These are phyloP conservation scores for Penicillium sp. DNA, from an alignment of 2,329 filamentous ascomycete genomes.

Conservation along the genomic window DNA sequence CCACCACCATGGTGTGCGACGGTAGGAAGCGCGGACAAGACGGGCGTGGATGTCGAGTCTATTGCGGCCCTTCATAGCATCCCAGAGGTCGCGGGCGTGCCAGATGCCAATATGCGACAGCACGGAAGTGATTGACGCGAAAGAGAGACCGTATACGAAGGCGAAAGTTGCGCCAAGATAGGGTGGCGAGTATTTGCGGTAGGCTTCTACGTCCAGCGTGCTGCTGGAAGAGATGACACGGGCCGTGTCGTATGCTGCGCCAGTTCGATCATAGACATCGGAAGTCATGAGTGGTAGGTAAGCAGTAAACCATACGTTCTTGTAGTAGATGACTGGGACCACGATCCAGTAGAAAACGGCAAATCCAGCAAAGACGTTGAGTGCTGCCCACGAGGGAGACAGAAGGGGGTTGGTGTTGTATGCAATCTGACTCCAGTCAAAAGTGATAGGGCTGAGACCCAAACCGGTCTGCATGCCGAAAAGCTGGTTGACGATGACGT, in stretches of 20 bases:
- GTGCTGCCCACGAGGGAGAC: slow-evolving; percentile 38
- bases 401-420: slow-evolving; percentile 39
- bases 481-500: slow-evolving; percentile 49
- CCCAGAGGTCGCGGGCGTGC: slow-evolving; percentile 32
- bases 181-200: slow-evolving; percentile 64
- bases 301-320: slow-evolving; percentile 30
- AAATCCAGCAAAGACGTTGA: slow-evolving; percentile 42
- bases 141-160: slow-evolving; percentile 58
- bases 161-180: slow-evolving; percentile 61
- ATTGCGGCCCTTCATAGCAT: slow-evolving; percentile 33
- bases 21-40: slow-evolving; percentile 41
- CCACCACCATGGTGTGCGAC: slow-evolving; percentile 45
- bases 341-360: slow-evolving; percentile 38
- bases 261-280: slow-evolving; percentile 44
- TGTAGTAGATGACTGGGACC: slow-evolving; percentile 35
- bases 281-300: slow-evolving; percentile 31
- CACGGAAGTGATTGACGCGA: slow-evolving; percentile 62
- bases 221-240: slow-evolving; percentile 55
- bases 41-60: slow-evolving; percentile 45
- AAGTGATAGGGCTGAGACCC: slow-evolving; percentile 32
- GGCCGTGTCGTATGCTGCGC: slow-evolving; percentile 58
- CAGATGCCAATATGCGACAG: slow-evolving; percentile 32
- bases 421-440: slow-evolving; percentile 36
- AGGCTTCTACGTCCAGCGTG: slow-evolving; percentile 60
- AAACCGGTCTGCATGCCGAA: slow-evolving; percentile 42